phyloP scores from a whole-genome alignment of 108 stramenopile species.

The Fistulifera solaris region DNA sequence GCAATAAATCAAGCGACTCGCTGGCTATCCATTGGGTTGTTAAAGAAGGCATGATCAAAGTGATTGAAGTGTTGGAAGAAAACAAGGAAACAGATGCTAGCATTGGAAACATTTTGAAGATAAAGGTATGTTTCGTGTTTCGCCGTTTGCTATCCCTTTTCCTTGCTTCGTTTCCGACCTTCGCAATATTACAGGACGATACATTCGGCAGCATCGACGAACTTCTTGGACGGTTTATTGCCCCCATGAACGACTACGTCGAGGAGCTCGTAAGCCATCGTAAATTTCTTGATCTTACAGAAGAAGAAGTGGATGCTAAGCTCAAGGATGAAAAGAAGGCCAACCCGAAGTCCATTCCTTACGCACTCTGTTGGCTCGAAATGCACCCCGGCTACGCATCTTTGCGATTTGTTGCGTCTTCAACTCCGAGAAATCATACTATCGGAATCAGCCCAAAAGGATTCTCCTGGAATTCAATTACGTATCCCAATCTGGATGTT shows the following conservation, averaged over 20 bases:
- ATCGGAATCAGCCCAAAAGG: conserved; percentile 79
- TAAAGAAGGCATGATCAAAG: conserved; percentile 65
- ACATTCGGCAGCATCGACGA: conserved; percentile 84
- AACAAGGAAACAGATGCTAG: conserved; percentile 83
- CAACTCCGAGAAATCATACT: conserved; percentile 49
- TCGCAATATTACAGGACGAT: conserved; percentile 31
- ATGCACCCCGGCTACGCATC: conserved; percentile 77
- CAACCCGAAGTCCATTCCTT: conserved; percentile 47
- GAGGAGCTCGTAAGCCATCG: conserved; percentile 73
- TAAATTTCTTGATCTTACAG: conserved; percentile 66
- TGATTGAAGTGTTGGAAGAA: conserved; percentile 77
- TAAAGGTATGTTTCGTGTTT: conserved; percentile 62
- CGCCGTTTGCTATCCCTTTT: background rate
- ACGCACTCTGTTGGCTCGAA: conserved; percentile 80
- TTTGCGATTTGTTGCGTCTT: conserved; percentile 57
- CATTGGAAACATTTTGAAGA: conserved; percentile 69
- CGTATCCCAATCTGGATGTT: conserved; percentile 45
- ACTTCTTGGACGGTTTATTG: conserved; percentile 74
- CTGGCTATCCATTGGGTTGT: conserved; percentile 83
- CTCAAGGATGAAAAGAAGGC: conserved; percentile 46
- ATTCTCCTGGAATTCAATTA: conserved; percentile 58
- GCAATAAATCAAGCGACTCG: conserved; percentile 69
- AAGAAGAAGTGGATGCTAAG: conserved; percentile 73
- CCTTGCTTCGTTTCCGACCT: background rate
- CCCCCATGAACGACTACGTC: conserved; percentile 81